phyloP scores from a whole-genome alignment of 306 rosid genomes.

The Lagenaria siceraria region DNA sequence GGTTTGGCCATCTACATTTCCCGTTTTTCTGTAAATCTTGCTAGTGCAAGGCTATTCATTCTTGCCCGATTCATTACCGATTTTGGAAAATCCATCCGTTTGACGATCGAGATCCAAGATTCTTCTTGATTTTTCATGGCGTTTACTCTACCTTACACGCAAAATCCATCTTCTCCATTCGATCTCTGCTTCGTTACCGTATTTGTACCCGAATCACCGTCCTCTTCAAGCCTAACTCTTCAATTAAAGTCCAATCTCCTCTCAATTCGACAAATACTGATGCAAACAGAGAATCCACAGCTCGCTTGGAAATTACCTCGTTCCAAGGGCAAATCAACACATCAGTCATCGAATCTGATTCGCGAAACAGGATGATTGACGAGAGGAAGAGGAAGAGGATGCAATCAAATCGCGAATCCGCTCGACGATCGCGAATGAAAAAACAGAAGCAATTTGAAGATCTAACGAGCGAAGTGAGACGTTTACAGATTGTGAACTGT shows the following conservation, averaged over 20 bases:
- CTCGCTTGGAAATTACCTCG: constrained; percentile 25
- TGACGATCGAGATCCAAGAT: neutral
- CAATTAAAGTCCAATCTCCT: neutral
- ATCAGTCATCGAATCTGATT: no score
- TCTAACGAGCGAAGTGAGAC: constrained; percentile 33
- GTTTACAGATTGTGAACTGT: constrained; percentile 29
- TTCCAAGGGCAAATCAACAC: constrained; percentile 30
- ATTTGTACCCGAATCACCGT: neutral
- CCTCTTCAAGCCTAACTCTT: neutral
- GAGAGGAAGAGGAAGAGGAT: constrained; percentile 83
- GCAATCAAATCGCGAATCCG: constrained; percentile 84
- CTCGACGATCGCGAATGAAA: constrained; percentile 71
- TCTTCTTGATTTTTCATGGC: neutral
- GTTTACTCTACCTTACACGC: neutral
- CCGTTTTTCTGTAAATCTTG: no score
- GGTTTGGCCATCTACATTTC: neutral
- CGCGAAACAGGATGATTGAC: constrained; percentile 16
- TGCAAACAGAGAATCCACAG: neutral
- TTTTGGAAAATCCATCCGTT: neutral
- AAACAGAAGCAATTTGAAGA: constrained; percentile 76
- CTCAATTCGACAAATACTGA: neutral
- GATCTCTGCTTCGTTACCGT: neutral
- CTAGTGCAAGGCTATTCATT: neutral
- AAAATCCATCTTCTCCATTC: neutral
- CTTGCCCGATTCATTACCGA: neutral